Base-by-base conservation (phyloP, 2,329 filamentous ascomycete species). In the Stachybotrys elegans region DNA sequence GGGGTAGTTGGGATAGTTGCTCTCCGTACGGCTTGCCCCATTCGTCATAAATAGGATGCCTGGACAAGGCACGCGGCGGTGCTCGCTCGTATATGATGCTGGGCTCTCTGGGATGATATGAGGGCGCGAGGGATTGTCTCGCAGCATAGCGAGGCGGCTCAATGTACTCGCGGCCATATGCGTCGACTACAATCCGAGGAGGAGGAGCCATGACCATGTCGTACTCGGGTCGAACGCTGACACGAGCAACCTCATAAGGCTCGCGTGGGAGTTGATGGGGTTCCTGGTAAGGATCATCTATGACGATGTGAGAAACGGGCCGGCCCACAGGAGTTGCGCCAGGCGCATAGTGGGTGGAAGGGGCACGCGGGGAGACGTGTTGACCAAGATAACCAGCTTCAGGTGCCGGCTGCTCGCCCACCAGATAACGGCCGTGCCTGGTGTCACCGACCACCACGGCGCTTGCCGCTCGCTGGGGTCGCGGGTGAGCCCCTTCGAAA, bases 131-230 rank as follows among this genome's bases (percentile, higher is more conserved):
- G 7, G 79, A 81, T 40, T 77, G 76, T 38, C 76, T 67, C 17
- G 72, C 57, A 16, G 71, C 53, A 20, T 62, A 53, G 39, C 70
- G 71, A 9, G 66, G 55, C 21, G 79, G 77, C 53, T 83, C 79
- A 47, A 76, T 62, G 66, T 91, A 96, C 59, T 88, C 82, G 60
- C 88, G 87, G 32, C 90, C 90, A 63, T 83, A 88, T 49, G 87
- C 81, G 65, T 96, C 91, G 43, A 94, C 73, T 25, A 95, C 75
- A 50, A 95, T 84, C 48, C 84, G 81, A 16, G 78, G 74, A 6
- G 78, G 62, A 54, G 71, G 71, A 38, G 67, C 67, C 67, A 79
- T 73, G n/a, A 71, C 68, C 23, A 75, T 68, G 50, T 76, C 73
- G 39, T 60, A 60, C 43, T 75, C 69, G 19, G 76, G 70, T 32